These are phyloP conservation scores for Cordyceps farinosa DNA, from an alignment of 2,329 filamentous ascomycete species.

Conservation along the genomic window DNA sequence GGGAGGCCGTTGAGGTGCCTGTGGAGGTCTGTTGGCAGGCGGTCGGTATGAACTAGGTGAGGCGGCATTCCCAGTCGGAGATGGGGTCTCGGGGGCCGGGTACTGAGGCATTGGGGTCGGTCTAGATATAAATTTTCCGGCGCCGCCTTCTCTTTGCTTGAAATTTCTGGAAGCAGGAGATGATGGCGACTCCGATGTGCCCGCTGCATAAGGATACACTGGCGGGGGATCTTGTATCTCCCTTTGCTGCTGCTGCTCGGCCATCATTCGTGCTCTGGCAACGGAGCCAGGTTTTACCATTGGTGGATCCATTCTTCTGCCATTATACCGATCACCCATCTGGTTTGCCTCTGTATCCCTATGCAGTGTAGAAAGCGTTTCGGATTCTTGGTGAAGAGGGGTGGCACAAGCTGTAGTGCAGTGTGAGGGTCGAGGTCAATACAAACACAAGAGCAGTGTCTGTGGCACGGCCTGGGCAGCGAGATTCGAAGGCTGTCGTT, in stretches of 20 bases:
- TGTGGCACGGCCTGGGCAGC: background rate
- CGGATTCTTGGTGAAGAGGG: background rate
- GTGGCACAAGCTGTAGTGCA: background rate
- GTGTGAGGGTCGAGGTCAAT: background rate
- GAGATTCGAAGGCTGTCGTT: background rate
- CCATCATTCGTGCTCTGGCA: slow-evolving; percentile 12
- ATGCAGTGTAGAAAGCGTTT: background rate
- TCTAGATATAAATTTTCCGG: slow-evolving; percentile 48
- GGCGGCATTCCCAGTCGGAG: slow-evolving; percentile 30
- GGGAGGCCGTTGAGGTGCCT: slow-evolving; percentile 54
- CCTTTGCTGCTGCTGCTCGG: slow-evolving; percentile 1
- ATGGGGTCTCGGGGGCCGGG: slow-evolving; percentile 45
- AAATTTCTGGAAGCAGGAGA: slow-evolving; percentile 15
- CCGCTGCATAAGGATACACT: background rate
- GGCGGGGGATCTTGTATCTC: slow-evolving; percentile 22
- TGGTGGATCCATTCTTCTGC: slow-evolving; percentile 9
- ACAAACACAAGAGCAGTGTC: background rate
- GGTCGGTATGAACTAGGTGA: slow-evolving; percentile 46
- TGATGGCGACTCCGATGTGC: slow-evolving; percentile 7
- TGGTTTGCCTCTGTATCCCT: background rate
- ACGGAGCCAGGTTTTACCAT: slow-evolving; percentile 13
- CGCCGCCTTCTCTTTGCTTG: slow-evolving; percentile 17
- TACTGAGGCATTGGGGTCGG: slow-evolving; percentile 53
- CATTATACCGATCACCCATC: slow-evolving; percentile 17
- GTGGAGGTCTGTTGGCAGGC: slow-evolving; percentile 46